Conservation (phyloP, 129 eudicot genomes). For the Artemisia argyi region DNA sequence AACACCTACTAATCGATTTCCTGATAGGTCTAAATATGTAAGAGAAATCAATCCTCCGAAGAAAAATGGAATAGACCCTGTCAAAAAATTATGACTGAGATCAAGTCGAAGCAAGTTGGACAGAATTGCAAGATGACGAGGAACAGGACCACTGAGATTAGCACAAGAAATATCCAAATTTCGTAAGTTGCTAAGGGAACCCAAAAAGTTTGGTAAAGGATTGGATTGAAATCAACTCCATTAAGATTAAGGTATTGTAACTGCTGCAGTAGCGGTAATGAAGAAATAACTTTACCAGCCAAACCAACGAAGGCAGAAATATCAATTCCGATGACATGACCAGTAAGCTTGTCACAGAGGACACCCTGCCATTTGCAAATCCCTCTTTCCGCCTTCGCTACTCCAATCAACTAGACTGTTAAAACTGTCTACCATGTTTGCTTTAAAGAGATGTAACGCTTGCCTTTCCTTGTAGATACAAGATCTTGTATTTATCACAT, state of each 20-base stretch:
- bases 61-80: constrained; percentile 17
- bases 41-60: constrained; percentile 18
- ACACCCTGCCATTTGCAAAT: constrained; percentile 47
- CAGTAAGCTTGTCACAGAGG: constrained; percentile 22
- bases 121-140: constrained; percentile 30
- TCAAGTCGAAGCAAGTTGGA: constrained; percentile 29
- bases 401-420: constrained; percentile 33
- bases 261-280: constrained; percentile 21
- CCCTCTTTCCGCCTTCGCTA: constrained; percentile 10
- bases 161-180: constrained; percentile 2
- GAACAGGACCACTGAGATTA: constrained; percentile 23
- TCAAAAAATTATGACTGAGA: background rate
- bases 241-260: constrained; percentile 14
- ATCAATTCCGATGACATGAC: constrained; percentile 29
- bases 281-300: constrained; percentile 25
- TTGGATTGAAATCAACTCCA: background rate
- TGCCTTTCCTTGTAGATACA: constrained; percentile 24
- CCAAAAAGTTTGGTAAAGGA: constrained; percentile 20
- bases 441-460: constrained; percentile 34
- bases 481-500: background rate
- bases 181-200: constrained; percentile 26
- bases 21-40: constrained; percentile 9
- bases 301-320: background rate
- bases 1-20: constrained; percentile 8
- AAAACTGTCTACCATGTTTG: background rate